Evolutionary conservation across 2,329 filamentous ascomycete genomes (phyloP), one percentile per base, ranked within the genome.

Genomic region (Lasiodiplodia gonubiensis): DNA sequence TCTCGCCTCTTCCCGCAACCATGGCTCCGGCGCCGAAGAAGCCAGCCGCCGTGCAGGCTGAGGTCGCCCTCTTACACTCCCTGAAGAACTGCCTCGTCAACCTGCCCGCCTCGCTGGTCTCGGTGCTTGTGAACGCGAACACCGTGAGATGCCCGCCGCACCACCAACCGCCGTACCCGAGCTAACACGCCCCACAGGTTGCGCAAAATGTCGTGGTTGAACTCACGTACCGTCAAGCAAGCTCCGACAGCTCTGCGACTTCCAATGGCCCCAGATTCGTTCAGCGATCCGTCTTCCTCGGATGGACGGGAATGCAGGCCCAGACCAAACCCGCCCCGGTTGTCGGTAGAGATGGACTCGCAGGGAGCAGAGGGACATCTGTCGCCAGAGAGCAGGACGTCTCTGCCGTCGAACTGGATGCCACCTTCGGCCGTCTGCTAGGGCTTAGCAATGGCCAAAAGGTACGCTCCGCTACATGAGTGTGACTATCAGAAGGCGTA

Each of bases 301-400:
- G 95, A 78, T 99, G 95, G 95, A 97, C 95, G 12, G 95, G 95
- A 73, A 96, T 99, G 92, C 91, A 93, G 71, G 97, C 94, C 83
- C 96, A 94, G 85, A 89, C 92, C 75, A 91, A 89, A 77, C 82
- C 91, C 72, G 88, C 89, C 14, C 87, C 92, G 0, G 85, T 94
- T 33, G 88, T 95, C 33, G 86, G 88, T 67, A 88, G 90, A 71
- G 91, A 95, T 75, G 91, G 92, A 0, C 86, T 93, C 72, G 87
- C 82, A 71, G 84, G 86, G 25, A 81, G 82, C 39, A 84, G 88
- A 69, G 84, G 85, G 35, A 84, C 83, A n/a, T 78, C 81, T n/a
- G 82, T 84, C 23, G 79, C 80, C 14, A 86, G 89, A 74, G 92
- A 95, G 69, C 91, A 93, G 76, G 93, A 97, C 70, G 80, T 91